Percentiles rank a stretch among this genome's conserved stretches.
Evolutionary conservation across 116 monocot genomes (phyloP).

Genomic region (Dioscorea cayenensis): DNA sequence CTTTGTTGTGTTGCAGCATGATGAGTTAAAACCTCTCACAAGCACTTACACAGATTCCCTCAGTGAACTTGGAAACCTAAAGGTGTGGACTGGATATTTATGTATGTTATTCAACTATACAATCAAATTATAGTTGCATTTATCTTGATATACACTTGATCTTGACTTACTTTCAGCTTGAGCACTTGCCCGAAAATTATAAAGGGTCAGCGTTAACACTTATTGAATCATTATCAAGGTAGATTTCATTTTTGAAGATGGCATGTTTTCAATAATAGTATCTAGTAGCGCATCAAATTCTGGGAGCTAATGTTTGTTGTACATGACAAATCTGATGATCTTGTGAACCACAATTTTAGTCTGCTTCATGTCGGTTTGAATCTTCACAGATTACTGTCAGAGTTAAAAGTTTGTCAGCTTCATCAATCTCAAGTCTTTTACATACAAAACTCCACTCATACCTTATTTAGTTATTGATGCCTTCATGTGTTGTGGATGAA

Average conservation of each 20-base stretch:
- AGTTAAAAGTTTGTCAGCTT: no score
- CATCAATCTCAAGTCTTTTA: no score
- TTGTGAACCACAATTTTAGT: background rate
- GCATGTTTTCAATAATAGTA: background rate
- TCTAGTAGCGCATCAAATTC: background rate
- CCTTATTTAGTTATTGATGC: no score
- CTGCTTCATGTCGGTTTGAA: background rate
- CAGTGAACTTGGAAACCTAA: slow-evolving; percentile 89
- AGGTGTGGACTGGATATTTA: slow-evolving; percentile 32
- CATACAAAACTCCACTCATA: no score
- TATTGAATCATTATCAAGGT: slow-evolving; percentile 90
- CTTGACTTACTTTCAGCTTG: slow-evolving; percentile 45
- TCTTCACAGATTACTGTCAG: no score
- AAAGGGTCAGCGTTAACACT: slow-evolving; percentile 78
- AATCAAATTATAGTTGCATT: background rate
- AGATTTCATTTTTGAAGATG: slow-evolving; percentile 6
- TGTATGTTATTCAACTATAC: background rate
- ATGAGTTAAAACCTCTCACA: slow-evolving; percentile 82
- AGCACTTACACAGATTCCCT: slow-evolving; percentile 81
- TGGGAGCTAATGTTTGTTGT: background rate
- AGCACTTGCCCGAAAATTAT: slow-evolving; percentile 75
- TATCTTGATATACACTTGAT: background rate
- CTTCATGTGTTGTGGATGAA: no score
- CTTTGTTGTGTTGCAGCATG: slow-evolving; percentile 58
- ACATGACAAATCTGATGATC: background rate